A percentile compares a stretch with the other conserved stretches of the same genome.
These are phyloP conservation scores for Thraustochytrium striatum DNA, from an alignment of 352 stramenopile genomes.

Conservation along the genomic window DNA sequence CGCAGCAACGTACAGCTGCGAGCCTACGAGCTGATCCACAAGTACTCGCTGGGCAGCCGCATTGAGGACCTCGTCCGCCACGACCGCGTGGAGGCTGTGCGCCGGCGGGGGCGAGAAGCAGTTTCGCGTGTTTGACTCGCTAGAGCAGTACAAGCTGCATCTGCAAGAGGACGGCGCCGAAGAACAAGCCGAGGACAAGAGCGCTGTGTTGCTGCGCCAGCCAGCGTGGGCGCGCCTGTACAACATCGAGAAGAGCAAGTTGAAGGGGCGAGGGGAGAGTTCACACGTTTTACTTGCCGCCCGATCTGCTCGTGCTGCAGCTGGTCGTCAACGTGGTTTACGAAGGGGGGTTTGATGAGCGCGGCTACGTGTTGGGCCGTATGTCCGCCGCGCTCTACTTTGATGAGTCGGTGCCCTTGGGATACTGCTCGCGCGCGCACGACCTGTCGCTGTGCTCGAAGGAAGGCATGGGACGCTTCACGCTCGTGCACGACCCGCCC, in stretches of 20 bases:
- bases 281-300: conserved; percentile 13
- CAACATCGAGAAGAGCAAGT: not conserved
- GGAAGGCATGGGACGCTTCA: conserved; percentile 28
- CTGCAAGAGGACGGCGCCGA: conserved; percentile 20
- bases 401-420: conserved; percentile 15
- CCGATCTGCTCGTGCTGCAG: not conserved
- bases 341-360: conserved; percentile 38
- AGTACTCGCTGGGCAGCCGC: conserved; percentile 11
- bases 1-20: not conserved
- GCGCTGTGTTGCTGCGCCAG: not conserved
- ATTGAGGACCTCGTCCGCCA: not conserved
- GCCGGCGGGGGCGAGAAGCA: not conserved
- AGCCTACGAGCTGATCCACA: conserved; percentile 26
- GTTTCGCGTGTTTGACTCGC: conserved; percentile 23
- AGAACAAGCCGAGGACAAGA: conserved; percentile 23
- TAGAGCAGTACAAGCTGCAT: conserved; percentile 14
- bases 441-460: conserved; percentile 7
- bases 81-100: conserved; percentile 16
- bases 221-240: conserved; percentile 7
- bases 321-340: conserved; percentile 29
- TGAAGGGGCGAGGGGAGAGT: conserved; percentile 10
- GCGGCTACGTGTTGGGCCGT: conserved; percentile 31
- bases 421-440: conserved; percentile 3
- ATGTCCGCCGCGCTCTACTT: conserved; percentile 31
- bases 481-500: conserved; percentile 30